Evolutionary conservation across 2,329 filamentous ascomycete genomes (phyloP), one percentile per base, ranked within the genome.

Genomic region (Penicillium sclerotigenum): DNA sequence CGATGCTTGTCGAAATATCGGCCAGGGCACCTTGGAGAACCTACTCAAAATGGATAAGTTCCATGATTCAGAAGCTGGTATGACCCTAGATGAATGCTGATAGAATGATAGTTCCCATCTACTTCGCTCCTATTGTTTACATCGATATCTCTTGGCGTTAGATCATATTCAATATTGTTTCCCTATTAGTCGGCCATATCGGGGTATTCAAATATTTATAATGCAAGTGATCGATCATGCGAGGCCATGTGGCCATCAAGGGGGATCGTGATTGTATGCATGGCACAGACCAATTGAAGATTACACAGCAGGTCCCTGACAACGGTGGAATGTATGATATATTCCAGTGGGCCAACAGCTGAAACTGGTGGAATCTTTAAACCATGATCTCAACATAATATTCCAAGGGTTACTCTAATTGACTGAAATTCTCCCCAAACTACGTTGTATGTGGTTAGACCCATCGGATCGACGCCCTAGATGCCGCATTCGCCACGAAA

Each of bases 201-300:
- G n/a, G n/a, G n/a, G n/a, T 8, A 13, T 28, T 28, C 41, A 13
- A 2, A 13, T 43, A 18, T 29, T 9, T 8, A 37, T 11, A 10
- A 31, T 50, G 18, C 10, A 47, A 28, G 29, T 34, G 41, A 61
- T 59, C 28, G 10, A 43, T 46, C 53, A 57, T 11, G 29, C 24
- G 26, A 46, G 42, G 45, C 53, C 56, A 61, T 54, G 54, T 59
- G 53, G 52, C 20, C 20, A 37, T 42, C n/a, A 24, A 36, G 29
- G 48, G 45, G 22, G 18, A 38, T 47, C 33, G 13, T 34, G 20
- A 53, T 47, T 47, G 13, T 33, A 24, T 51, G 48, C 37, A 41
- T 50, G 34, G 41, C 1, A 14, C 34, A 50, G 14, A n/a, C 38
- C 37, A 57, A 56, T 56, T 11, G 14, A 22, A 61, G 56, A 46